Evolutionary conservation across 176 grass and related monocot species (phyloP).

Genomic region (Ananas comosus): DNA sequence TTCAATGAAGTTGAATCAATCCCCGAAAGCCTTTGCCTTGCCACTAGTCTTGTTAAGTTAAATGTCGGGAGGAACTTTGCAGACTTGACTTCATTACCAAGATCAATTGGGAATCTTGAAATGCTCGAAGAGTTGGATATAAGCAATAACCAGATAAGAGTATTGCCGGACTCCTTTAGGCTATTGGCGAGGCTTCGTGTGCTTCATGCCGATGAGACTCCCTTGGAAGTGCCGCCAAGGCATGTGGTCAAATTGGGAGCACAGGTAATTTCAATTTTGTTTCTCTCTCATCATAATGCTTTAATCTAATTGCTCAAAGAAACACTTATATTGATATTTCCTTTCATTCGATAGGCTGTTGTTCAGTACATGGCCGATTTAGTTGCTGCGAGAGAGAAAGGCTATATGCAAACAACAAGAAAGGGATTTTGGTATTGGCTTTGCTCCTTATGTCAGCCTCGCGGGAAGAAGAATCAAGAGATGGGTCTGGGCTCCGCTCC

Average conservation of each 20-base stretch:
- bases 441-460: slow-evolving; percentile 44
- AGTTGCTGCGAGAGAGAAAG: slow-evolving; percentile 38
- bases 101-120: slow-evolving; percentile 89
- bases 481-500: slow-evolving; percentile 18
- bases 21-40: slow-evolving; percentile 76
- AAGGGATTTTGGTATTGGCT: slow-evolving; percentile 65
- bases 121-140: slow-evolving; percentile 94
- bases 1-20: slow-evolving; percentile 84
- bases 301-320: too few species aligned
- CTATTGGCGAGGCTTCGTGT: slow-evolving; percentile 47
- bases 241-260: slow-evolving; percentile 75
- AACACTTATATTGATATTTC: background rate
- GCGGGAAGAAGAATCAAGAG: slow-evolving; percentile 32
- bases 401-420: slow-evolving; percentile 23
- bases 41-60: slow-evolving; percentile 66
- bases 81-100: slow-evolving; percentile 61
- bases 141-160: slow-evolving; percentile 88
- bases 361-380: slow-evolving; percentile 74
- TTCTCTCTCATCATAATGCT: slow-evolving; percentile 1
- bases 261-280: slow-evolving; percentile 41
- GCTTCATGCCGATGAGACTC: slow-evolving; percentile 90
- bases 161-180: slow-evolving; percentile 72
- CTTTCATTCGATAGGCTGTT: slow-evolving; percentile 33
- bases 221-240: slow-evolving; percentile 79
- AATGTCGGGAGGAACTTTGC: slow-evolving; percentile 85